A percentile compares a stretch with the other conserved stretches of the same genome.
Conservation (phyloP, 768 basidiomycete species). For the Lactarius quietus region DNA sequence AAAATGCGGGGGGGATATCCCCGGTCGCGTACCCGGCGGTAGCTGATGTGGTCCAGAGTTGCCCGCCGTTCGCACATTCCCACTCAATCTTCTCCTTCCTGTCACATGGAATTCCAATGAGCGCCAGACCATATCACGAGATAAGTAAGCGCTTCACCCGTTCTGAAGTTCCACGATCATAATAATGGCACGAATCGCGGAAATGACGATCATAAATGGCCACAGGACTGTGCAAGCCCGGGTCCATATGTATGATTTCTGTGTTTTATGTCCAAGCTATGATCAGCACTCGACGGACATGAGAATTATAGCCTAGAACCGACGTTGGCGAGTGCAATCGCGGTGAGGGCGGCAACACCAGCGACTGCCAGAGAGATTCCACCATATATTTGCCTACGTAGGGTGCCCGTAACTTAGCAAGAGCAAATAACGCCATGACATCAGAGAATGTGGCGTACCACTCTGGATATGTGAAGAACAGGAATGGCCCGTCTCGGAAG, state of each 20-base stretch:
- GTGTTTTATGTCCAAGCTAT: conserved; percentile 22
- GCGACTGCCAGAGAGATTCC: conserved; percentile 57
- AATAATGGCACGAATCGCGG: conserved; percentile 58
- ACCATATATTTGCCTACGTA: conserved; percentile 61
- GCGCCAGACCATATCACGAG: conserved; percentile 13
- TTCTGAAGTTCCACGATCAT: conserved; percentile 73
- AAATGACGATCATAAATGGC: conserved; percentile 67
- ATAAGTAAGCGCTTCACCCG: conserved; percentile 46
- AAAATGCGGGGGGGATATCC: conserved; percentile 53
- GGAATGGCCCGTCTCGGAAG: conserved; percentile 54
- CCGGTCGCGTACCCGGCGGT: conserved; percentile 42
- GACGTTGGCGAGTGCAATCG: conserved; percentile 63
- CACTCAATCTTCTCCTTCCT: conserved; percentile 67
- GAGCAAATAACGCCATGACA: conserved; percentile 4
- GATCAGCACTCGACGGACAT: conserved; percentile 27
- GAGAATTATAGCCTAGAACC: conserved; percentile 18
- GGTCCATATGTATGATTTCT: conserved; percentile 71
- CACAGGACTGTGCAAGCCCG: conserved; percentile 62
- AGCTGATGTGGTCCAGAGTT: conserved; percentile 50
- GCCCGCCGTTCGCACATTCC: conserved; percentile 71
- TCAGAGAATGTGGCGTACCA: conserved; percentile 40
- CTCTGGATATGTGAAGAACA: conserved; percentile 65
- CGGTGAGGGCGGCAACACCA: conserved; percentile 47
- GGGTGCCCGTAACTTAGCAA: conserved; percentile 5
- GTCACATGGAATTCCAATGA: conserved; percentile 21